Conservation (phyloP, 768 basidiomycete genomes). For the Phaeotremella skinneri region DNA sequence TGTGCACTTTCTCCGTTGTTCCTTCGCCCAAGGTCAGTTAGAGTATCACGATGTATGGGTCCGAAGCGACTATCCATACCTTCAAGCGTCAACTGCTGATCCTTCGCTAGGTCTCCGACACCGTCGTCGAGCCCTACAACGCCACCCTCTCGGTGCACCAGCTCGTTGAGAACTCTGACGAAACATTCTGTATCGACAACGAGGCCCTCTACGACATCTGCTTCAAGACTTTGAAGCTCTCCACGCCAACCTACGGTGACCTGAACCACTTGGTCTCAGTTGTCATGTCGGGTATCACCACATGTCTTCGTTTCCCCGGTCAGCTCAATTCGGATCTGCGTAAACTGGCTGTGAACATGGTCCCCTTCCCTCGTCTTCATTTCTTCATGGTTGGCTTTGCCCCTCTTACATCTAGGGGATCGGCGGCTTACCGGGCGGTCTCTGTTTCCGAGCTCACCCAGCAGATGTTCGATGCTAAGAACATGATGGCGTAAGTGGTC, state of each 20-base stretch:
- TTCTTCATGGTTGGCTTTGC: conserved; percentile 96
- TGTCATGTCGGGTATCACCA: conserved; percentile 98
- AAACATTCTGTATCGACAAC: conserved; percentile 99
- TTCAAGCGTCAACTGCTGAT: conserved; percentile 19
- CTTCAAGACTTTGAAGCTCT: conserved; percentile 94
- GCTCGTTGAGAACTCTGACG: conserved; percentile 98
- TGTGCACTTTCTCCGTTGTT: conserved; percentile 99
- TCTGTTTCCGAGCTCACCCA: conserved; percentile 96
- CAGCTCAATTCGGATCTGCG: conserved; percentile 98
- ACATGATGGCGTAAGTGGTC: conserved; percentile 55
- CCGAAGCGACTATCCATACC: background rate
- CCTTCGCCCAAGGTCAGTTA: conserved; percentile 78
- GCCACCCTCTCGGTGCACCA: conserved; percentile 98
- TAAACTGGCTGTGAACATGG: conserved; percentile 92
- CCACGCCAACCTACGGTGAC: conserved; percentile 93
- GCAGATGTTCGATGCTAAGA: conserved; percentile 99
- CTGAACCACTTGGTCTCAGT: conserved; percentile 96
- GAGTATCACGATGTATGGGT: background rate
- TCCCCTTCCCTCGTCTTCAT: conserved; percentile 96
- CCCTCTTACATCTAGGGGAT: conserved; percentile 72
- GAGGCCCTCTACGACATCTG: conserved; percentile 99
- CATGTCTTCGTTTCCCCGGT: conserved; percentile 98
- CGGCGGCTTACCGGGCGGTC: conserved; percentile 91
- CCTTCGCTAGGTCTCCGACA: conserved; percentile 70
- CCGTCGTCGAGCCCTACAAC: conserved; percentile 99